phyloP scores from a whole-genome alignment of 148 eudicot species.

The Suaeda aralocaspica region DNA sequence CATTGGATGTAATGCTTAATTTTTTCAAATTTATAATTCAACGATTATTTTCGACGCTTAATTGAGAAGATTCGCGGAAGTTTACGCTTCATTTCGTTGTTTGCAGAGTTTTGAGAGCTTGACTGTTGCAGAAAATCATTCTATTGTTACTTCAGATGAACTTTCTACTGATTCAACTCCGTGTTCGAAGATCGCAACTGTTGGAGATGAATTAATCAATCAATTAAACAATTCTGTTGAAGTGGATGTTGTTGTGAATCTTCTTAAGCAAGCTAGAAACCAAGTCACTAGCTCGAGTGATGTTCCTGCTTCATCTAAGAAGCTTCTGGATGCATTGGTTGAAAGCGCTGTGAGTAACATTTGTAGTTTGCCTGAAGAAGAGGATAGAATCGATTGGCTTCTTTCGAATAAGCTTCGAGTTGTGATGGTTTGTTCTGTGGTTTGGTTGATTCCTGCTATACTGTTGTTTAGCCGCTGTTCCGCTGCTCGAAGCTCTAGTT shows the following conservation, averaged over 20 bases:
- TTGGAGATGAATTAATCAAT: slow-evolving; percentile 11
- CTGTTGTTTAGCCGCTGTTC: slow-evolving; percentile 11
- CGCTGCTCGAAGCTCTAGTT: slow-evolving; percentile 20
- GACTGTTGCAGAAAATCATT: slow-evolving; percentile 13
- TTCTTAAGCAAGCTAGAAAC: slow-evolving; percentile 43
- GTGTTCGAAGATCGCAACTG: slow-evolving; percentile 25
- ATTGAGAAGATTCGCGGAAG: not conserved
- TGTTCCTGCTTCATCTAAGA: slow-evolving; percentile 36
- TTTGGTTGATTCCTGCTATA: slow-evolving; percentile 39
- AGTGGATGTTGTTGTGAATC: slow-evolving; percentile 39
- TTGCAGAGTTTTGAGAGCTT: slow-evolving; percentile 29
- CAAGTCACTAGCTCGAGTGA: slow-evolving; percentile 34
- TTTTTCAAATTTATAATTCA: not conserved
- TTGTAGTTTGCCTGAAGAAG: slow-evolving; percentile 35
- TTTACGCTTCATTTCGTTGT: not conserved
- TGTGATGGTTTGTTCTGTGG: slow-evolving; percentile 25
- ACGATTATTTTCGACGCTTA: not conserved
- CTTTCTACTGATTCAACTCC: slow-evolving; percentile 34
- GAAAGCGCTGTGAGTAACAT: slow-evolving; percentile 42
- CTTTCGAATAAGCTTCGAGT: slow-evolving; percentile 27
- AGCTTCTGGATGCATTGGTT: slow-evolving; percentile 41
- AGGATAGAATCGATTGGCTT: slow-evolving; percentile 28
- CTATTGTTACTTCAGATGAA: slow-evolving; percentile 19
- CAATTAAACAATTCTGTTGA: slow-evolving; percentile 22
- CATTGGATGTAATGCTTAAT: slow-evolving; percentile 32